These are phyloP conservation scores for Baeospora myosura DNA, from an alignment of 1,284 basidiomycete species.

Conservation along the genomic window DNA sequence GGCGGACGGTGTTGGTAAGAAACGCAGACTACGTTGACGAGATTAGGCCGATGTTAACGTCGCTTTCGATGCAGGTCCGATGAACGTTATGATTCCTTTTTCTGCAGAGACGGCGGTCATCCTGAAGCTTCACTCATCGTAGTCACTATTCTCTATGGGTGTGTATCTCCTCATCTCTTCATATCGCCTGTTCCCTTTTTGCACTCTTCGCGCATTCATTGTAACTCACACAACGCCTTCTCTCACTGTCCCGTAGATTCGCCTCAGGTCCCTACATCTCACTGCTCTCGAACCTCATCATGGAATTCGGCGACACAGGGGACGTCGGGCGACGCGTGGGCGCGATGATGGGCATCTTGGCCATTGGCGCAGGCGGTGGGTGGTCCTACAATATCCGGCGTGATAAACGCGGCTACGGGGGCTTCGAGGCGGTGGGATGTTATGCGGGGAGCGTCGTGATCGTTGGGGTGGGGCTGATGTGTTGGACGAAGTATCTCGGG, in stretches of 20 bases:
- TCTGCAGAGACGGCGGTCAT: slow-evolving; percentile 30
- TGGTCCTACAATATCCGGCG: slow-evolving; percentile 41
- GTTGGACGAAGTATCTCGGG: not conserved
- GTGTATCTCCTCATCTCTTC: no score
- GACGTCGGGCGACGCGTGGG: slow-evolving; percentile 44
- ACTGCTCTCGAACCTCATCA: slow-evolving; percentile 32
- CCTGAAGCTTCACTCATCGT: slow-evolving; percentile 21
- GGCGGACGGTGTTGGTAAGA: slow-evolving; percentile 32
- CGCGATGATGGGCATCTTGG: slow-evolving; percentile 36
- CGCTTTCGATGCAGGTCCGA: slow-evolving; percentile 19
- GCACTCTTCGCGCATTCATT: not conserved
- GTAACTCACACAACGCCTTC: not conserved
- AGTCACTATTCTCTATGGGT: slow-evolving; percentile 37
- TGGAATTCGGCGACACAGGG: slow-evolving; percentile 35
- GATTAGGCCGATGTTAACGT: not conserved
- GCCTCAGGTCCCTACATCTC: slow-evolving; percentile 37
- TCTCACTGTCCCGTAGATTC: slow-evolving; percentile 21
- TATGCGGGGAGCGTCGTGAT: slow-evolving; percentile 28
- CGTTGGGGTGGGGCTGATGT: not conserved
- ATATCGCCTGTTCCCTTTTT: not conserved
- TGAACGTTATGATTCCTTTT: slow-evolving; percentile 36
- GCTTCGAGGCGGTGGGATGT: slow-evolving; percentile 31
- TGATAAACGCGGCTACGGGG: slow-evolving; percentile 30
- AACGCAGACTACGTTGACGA: no score
- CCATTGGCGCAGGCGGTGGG: slow-evolving; percentile 26